Evolutionary conservation across 2,329 filamentous ascomycete genomes (phyloP).

Genomic region (Verticillium albo-atrum): DNA sequence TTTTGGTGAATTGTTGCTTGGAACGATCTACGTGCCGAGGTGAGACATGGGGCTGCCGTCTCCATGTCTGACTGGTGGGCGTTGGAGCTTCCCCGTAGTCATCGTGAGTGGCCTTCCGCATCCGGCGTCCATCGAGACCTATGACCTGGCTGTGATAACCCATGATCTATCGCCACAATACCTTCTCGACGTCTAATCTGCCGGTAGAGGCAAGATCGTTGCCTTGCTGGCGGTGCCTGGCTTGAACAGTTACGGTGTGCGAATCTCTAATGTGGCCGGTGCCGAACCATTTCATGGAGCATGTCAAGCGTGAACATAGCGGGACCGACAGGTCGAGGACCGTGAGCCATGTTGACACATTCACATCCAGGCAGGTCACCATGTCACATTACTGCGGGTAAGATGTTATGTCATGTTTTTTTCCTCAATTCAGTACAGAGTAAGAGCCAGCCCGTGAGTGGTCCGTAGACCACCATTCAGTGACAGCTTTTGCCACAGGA

Average conservation of each 20-base stretch:
- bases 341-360: too few relatives aligned
- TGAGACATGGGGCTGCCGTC: too few relatives aligned
- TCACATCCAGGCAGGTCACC: background rate
- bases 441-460: background rate
- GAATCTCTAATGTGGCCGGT: background rate
- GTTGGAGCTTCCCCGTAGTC: too few relatives aligned
- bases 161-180: background rate
- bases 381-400: background rate
- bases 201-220: background rate
- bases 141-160: too few relatives aligned
- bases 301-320: background rate
- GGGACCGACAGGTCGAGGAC: too few relatives aligned
- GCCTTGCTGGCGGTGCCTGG: background rate
- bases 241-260: background rate
- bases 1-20: too few relatives aligned
- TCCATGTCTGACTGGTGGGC: too few relatives aligned
- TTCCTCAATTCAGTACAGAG: background rate
- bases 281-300: background rate
- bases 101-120: background rate
- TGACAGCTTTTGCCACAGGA: background rate
- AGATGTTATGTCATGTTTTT: background rate
- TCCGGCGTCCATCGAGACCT: background rate
- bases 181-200: too few relatives aligned
- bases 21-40: too few relatives aligned
- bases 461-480: background rate